Percentiles rank a stretch among this genome's conserved stretches.
Conservation (phyloP, 2,329 filamentous ascomycete species). For the Atkinsonella hypoxylon region DNA sequence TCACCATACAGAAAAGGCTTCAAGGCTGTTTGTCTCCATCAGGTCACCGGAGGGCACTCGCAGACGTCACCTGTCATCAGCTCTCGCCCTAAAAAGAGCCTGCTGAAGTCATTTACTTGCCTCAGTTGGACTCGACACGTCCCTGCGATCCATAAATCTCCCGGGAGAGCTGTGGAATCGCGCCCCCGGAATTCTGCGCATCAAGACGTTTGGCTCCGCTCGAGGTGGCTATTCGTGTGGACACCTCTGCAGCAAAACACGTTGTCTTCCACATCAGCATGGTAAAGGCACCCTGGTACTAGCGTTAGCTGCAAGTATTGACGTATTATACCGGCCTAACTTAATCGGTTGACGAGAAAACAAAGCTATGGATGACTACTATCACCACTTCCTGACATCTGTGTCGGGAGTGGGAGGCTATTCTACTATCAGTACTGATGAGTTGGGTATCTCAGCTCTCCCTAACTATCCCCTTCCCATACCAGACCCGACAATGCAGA, state of each 20-base stretch:
- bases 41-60: not conserved
- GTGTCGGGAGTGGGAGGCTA: slow-evolving; percentile 34
- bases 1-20: not conserved
- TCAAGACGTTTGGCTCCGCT: slow-evolving; percentile 5
- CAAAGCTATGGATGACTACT: slow-evolving; percentile 40
- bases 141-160: not conserved
- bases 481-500: slow-evolving; percentile 23
- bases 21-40: not conserved
- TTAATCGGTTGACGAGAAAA: not conserved
- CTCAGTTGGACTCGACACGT: not conserved
- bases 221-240: slow-evolving; percentile 4
- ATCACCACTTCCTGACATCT: slow-evolving; percentile 42
- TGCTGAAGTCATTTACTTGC: not conserved
- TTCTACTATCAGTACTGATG: slow-evolving; percentile 26
- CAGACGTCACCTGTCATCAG: not conserved
- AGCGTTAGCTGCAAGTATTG: slow-evolving; percentile 5
- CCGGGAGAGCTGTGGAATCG: slow-evolving; percentile 5
- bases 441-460: slow-evolving; percentile 25
- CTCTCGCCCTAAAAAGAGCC: not conserved
- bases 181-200: slow-evolving; percentile 6
- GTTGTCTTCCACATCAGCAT: slow-evolving; percentile 5
- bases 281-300: slow-evolving; percentile 4
- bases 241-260: slow-evolving; percentile 6
- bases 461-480: slow-evolving; percentile 19
- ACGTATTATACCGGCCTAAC: slow-evolving; percentile 4